Evolutionary conservation across 495 filamentous ascomycete genomes (phyloP), one percentile per base, ranked within the genome.

Genomic region (Thermochaetoides thermophila): DNA sequence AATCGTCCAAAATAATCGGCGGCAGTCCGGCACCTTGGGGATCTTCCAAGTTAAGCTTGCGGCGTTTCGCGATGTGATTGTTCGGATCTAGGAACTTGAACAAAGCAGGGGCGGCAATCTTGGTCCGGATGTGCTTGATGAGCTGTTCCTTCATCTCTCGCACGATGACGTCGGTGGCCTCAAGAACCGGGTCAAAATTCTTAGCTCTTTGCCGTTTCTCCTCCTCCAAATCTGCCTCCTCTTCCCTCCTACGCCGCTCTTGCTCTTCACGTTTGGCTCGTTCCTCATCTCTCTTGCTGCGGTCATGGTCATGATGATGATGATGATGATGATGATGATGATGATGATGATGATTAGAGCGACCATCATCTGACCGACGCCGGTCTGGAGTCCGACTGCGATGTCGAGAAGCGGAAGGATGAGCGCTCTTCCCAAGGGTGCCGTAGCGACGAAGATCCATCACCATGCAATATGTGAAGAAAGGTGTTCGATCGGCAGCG

Each of bases 381-480:
- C 53, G 44, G 12, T 52, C 55, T 2, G 53, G 53, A n/a, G 43
- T 49, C 12, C 56, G 39, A 50, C 48, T 45, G 2, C 39, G 50
- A 6, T 36, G 40, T 5, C 35, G 42, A 17, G 32, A 31, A 45
- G 62, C 41, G 42, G 45, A 48, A 24, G 17, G 63, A 50, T 53
- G 73, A 59, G 28, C 71, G 64, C 40, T 68, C 72, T 32, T 76
- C 66, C 49, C 74, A 70, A 49, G 71, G 57, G 55, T 77, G 61
- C 47, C 81, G 71, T 44, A 70, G 56, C 25, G 71, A 60, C 84
- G 74, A 40, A 75, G 74, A 49, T 85, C 76, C 86, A 99, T 93
- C 26, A 73, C 73, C 84, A 99, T 83, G 32, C 68, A 73, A 48
- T 95, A 96, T 4, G 74, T 94, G 62, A 99, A 96, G 28, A 99